Evolutionary conservation across 2,329 filamentous ascomycete species (phyloP).

Genomic region (Anisogramma anomala): DNA sequence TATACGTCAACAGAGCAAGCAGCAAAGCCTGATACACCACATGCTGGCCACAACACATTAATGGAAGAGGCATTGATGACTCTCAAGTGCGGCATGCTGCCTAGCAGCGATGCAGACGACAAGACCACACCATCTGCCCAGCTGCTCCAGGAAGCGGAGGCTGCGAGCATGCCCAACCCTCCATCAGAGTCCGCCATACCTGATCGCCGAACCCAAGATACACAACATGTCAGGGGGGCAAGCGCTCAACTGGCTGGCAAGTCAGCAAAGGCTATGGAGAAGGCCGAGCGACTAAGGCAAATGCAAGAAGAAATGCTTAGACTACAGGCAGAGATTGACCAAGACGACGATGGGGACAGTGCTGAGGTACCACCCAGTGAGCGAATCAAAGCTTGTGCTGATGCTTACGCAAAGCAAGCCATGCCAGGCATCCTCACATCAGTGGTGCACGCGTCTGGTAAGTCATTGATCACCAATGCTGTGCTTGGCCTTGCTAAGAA

Average conservation of each 20-base stretch:
- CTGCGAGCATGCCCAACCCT: conserved; percentile 20
- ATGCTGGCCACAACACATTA: conserved; percentile 18
- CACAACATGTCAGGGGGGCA: conserved; percentile 24
- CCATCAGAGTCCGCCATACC: conserved; percentile 8
- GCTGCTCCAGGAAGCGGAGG: conserved; percentile 17
- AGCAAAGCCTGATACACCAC: conserved; percentile 21
- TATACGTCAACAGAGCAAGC: conserved; percentile 21
- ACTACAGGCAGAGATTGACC: conserved; percentile 37
- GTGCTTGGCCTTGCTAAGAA: no score
- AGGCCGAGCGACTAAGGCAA: conserved; percentile 36
- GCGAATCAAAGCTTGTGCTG: conserved; percentile 22
- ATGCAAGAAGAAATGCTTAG: conserved; percentile 35
- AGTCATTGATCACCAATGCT: not conserved
- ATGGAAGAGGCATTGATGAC: conserved; percentile 19
- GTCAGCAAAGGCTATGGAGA: conserved; percentile 29
- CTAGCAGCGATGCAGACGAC: conserved; percentile 16
- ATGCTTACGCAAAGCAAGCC: conserved; percentile 20
- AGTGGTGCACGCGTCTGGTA: not conserved
- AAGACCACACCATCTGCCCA: conserved; percentile 18
- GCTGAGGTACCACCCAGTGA: conserved; percentile 21
- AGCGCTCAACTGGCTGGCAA: conserved; percentile 29
- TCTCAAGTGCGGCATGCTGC: conserved; percentile 13
- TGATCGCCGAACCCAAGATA: conserved; percentile 9
- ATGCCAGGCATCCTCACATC: not conserved
- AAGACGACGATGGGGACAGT: conserved; percentile 22